These are phyloP conservation scores for Crithidia acanthocephali DNA, from an alignment of 208 protist genomes.

Conservation along the genomic window DNA sequence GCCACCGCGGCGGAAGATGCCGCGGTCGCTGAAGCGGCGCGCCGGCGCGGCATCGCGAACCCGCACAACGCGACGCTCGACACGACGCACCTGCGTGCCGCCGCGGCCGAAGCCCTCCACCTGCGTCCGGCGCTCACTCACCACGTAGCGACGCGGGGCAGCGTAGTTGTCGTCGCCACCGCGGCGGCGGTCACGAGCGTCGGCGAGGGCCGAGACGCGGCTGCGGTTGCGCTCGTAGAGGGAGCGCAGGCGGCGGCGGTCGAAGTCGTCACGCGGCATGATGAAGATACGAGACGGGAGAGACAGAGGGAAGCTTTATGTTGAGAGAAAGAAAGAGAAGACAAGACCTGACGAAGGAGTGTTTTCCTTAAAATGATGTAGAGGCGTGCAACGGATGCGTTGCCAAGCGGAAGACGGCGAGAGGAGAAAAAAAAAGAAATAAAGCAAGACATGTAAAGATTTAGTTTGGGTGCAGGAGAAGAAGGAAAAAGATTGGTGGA, in stretches of 20 bases:
- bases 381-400: not conserved
- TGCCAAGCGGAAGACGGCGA: no score
- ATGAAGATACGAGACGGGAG: constrained; percentile 17
- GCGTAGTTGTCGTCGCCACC: constrained; percentile 42
- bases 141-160: constrained; percentile 79
- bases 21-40: constrained; percentile 67
- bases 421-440: no score
- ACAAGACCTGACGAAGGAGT: not conserved
- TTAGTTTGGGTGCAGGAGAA: no score
- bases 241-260: constrained; percentile 79
- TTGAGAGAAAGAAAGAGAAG: not conserved
- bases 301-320: not conserved
- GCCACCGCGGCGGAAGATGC: constrained; percentile 62
- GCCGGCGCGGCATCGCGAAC: not conserved
- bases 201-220: constrained; percentile 71
- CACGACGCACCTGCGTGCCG: constrained; percentile 62
- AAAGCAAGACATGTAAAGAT: no score
- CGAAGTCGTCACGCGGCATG: constrained; percentile 74
- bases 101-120: constrained; percentile 85
- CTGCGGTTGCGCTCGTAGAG: constrained; percentile 83
- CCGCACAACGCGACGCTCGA: constrained; percentile 33
- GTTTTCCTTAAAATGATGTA: not conserved
- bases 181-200: constrained; percentile 75
- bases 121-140: constrained; percentile 75
- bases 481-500: no score